Evolutionary conservation across 2,329 filamentous ascomycete species (phyloP).

Genomic region (Alternaria brassicicola): DNA sequence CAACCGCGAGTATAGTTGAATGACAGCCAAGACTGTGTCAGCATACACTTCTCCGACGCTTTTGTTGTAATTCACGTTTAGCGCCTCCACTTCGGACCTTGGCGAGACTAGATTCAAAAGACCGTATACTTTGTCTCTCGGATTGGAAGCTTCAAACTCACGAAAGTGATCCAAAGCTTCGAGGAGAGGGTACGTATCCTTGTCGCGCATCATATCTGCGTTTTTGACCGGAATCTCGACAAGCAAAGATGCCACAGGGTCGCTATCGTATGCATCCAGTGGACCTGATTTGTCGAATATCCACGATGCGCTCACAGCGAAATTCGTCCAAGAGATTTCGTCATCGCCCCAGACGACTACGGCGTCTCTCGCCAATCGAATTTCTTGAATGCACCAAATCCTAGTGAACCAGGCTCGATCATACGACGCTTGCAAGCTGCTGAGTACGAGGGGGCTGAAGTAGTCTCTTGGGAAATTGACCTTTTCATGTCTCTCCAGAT

Average conservation of each 20-base stretch:
- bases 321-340: background rate
- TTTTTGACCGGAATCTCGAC: background rate
- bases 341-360: constrained; percentile 6
- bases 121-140: constrained; percentile 15
- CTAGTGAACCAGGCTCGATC: constrained; percentile 10
- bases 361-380: constrained; percentile 1
- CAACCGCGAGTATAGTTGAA: background rate
- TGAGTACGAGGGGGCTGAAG: background rate
- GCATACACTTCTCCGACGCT: background rate
- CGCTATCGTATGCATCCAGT: background rate
- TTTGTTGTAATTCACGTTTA: constrained; percentile 3
- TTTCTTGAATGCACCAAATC: constrained; percentile 18
- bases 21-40: background rate
- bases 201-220: background rate
- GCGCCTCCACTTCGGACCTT: background rate
- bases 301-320: constrained; percentile 2
- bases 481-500: background rate
- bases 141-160: constrained; percentile 4
- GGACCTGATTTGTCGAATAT: background rate
- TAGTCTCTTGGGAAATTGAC: background rate
- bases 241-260: background rate
- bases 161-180: background rate
- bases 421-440: constrained; percentile 3
- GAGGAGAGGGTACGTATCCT: background rate
- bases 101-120: constrained; percentile 1